These are phyloP conservation scores for Paraconiothyrium brasiliense DNA, from an alignment of 2,329 filamentous ascomycete species.

Conservation along the genomic window DNA sequence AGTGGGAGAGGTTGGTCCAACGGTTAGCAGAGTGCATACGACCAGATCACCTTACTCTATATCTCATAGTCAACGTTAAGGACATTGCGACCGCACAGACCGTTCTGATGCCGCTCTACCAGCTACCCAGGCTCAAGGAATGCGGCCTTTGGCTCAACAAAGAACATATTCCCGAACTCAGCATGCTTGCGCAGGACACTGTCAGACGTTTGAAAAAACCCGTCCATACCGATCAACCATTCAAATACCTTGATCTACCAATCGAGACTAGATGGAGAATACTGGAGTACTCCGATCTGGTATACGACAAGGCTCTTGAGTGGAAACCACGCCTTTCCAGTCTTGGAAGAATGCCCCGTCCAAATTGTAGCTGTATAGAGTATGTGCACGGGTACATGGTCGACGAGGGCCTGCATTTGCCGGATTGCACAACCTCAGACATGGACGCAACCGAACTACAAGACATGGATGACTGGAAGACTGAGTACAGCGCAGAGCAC, in stretches of 20 bases:
- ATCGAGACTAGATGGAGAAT: slow-evolving; percentile 13
- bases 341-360: not conserved
- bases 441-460: not conserved
- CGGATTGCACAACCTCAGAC: not conserved
- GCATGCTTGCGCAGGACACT: slow-evolving; percentile 6
- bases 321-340: slow-evolving; percentile 14
- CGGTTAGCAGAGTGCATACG: slow-evolving; percentile 12
- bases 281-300: slow-evolving; percentile 13
- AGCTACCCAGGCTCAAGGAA: slow-evolving; percentile 15
- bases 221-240: not conserved
- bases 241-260: slow-evolving; percentile 17
- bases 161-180: slow-evolving; percentile 3
- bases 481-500: not conserved
- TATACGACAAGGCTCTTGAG: slow-evolving; percentile 11
- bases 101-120: slow-evolving; percentile 14
- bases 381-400: not conserved
- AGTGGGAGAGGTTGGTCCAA: slow-evolving; percentile 11
- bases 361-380: not conserved
- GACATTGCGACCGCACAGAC: slow-evolving; percentile 9
- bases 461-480: not conserved
- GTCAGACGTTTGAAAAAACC: slow-evolving; percentile 3
- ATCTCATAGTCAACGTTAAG: slow-evolving; percentile 10
- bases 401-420: not conserved
- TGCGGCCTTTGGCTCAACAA: slow-evolving; percentile 17
- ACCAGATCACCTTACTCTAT: slow-evolving; percentile 11